Evolutionary conservation across 345 rosid species (phyloP).

Genomic region (Eucalyptus pauciflora): DNA sequence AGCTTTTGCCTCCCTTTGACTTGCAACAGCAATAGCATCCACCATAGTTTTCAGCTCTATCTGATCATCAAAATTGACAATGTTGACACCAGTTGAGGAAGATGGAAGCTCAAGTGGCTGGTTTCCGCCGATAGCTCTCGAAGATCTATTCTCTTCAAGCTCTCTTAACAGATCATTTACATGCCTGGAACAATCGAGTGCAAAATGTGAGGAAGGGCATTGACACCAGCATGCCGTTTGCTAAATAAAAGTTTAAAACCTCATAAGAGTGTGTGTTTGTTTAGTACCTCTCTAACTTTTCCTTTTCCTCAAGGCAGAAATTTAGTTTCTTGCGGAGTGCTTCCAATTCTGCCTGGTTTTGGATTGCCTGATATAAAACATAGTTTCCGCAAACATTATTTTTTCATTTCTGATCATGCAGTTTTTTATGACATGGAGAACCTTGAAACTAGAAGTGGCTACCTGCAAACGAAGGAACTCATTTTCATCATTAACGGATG

Average conservation of each 20-base stretch:
- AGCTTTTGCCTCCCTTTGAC: constrained; percentile 91
- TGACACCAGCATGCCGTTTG: neutral
- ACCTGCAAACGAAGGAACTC: constrained; percentile 92
- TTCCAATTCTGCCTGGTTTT: constrained; percentile 71
- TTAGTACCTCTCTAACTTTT: constrained; percentile 59
- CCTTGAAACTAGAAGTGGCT: neutral
- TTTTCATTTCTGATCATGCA: neutral
- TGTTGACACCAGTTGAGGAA: constrained; percentile 6
- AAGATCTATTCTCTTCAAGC: constrained; percentile 45
- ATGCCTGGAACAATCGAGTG: constrained; percentile 26
- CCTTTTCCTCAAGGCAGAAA: constrained; percentile 59
- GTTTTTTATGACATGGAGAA: neutral
- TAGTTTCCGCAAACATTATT: neutral
- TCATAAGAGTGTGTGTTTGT: neutral
- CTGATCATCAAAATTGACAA: constrained; percentile 35
- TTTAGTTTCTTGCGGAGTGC: constrained; percentile 52
- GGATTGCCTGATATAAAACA: constrained; percentile 44
- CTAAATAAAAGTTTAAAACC: neutral
- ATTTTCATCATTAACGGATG: constrained; percentile 59
- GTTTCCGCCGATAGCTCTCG: constrained; percentile 11
- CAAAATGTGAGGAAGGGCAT: neutral
- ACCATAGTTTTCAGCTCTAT: constrained; percentile 92
- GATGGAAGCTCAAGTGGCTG: constrained; percentile 7
- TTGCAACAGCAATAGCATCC: constrained; percentile 90
- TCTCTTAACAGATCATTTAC: constrained; percentile 35